A percentile compares a stretch with the other conserved stretches of the same genome.
phyloP scores from a whole-genome alignment of 2,329 filamentous ascomycete genomes.

The Beauveria sp. region DNA sequence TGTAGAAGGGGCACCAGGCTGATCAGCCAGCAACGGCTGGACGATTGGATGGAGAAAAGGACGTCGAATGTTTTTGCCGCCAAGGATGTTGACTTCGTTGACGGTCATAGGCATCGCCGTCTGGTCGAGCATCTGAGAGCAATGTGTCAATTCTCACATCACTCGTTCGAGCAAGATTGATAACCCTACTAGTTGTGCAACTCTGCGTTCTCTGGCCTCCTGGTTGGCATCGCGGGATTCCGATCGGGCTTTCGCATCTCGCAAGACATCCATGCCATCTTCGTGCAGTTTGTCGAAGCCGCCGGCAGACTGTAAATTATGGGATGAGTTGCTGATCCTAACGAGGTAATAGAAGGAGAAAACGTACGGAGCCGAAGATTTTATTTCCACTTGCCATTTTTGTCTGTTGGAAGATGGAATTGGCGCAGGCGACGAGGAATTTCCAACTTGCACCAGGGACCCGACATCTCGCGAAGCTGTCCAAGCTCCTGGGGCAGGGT shows the following conservation, averaged over 20 bases:
- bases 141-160: not conserved
- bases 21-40: slow-evolving; percentile 64
- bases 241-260: slow-evolving; percentile 31
- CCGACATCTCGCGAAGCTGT: slow-evolving; percentile 7
- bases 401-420: not conserved
- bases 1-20: slow-evolving; percentile 62
- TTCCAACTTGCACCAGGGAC: not conserved
- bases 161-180: not conserved
- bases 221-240: slow-evolving; percentile 30
- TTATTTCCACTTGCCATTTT: not conserved
- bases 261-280: slow-evolving; percentile 29
- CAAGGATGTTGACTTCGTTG: slow-evolving; percentile 75
- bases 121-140: slow-evolving; percentile 53
- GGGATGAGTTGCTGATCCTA: not conserved
- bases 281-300: slow-evolving; percentile 33
- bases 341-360: slow-evolving; percentile 10
- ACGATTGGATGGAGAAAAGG: slow-evolving; percentile 79
- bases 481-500: not conserved
- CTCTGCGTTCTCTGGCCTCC: slow-evolving; percentile 31
- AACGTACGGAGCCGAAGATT: slow-evolving; percentile 9
- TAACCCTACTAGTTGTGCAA: slow-evolving; percentile 28
- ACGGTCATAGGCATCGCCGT: slow-evolving; percentile 82
- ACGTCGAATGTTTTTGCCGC: slow-evolving; percentile 74
- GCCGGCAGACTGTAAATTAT: slow-evolving; percentile 24
- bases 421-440: not conserved